These are phyloP conservation scores for Spiraea crenata DNA, from an alignment of 331 rosid genomes.

Conservation along the genomic window DNA sequence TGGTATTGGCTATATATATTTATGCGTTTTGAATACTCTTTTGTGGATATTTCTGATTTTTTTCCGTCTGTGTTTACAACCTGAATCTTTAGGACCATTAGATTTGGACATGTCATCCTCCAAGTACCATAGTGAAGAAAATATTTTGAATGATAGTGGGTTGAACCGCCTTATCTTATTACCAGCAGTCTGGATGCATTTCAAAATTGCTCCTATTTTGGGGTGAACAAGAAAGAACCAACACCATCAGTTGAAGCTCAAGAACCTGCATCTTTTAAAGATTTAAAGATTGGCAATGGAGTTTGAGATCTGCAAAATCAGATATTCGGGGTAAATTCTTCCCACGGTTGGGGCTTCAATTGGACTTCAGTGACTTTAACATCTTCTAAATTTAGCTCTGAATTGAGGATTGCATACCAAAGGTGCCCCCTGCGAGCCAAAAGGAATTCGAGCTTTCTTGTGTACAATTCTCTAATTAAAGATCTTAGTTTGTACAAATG, in stretches of 20 bases:
- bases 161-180: constrained; percentile 89
- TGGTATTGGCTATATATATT: neutral
- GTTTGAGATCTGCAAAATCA: constrained; percentile 25
- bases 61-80: constrained; percentile 50
- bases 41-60: constrained; percentile 20
- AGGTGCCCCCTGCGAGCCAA: constrained; percentile 29
- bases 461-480: constrained; percentile 33
- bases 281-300: constrained; percentile 64
- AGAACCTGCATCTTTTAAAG: constrained; percentile 53
- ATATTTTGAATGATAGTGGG: constrained; percentile 78
- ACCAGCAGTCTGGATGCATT: constrained; percentile 98
- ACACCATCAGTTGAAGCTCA: constrained; percentile 52
- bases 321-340: constrained; percentile 14
- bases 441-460: constrained; percentile 25
- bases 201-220: constrained; percentile 95
- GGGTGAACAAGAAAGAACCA: constrained; percentile 82
- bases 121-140: constrained; percentile 64
- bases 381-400: constrained; percentile 36
- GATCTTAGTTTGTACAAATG: constrained; percentile 39
- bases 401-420: constrained; percentile 43
- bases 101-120: constrained; percentile 77
- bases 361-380: too few species aligned
- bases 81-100: constrained; percentile 87
- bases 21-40: neutral
- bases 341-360: constrained; percentile 28